Percentiles rank a stretch among this genome's conserved stretches.
Evolutionary conservation across 352 stramenopile species (phyloP).

Genomic region (Pythium rhizo-oryzae): DNA sequence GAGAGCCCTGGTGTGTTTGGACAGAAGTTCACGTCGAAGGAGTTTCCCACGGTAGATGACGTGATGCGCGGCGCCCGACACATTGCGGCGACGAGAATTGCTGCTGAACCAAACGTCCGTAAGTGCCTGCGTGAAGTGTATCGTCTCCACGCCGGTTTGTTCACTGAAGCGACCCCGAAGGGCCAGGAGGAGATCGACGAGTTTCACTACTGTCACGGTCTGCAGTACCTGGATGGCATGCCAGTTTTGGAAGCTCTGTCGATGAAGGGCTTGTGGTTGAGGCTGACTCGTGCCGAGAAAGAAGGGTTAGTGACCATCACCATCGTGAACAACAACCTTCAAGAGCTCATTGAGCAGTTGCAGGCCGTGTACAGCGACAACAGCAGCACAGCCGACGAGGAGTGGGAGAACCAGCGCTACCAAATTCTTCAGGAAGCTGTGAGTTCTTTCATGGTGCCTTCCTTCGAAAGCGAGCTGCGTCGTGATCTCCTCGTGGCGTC

Average conservation of each 20-base stretch:
- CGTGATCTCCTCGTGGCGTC: slow-evolving; percentile 74
- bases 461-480: slow-evolving; percentile 87
- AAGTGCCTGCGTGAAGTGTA: slow-evolving; percentile 87
- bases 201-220: slow-evolving; percentile 85
- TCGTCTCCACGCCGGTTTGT: slow-evolving; percentile 73
- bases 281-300: slow-evolving; percentile 79
- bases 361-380: slow-evolving; percentile 68
- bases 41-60: slow-evolving; percentile 86
- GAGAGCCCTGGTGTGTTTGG: slow-evolving; percentile 69
- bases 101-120: slow-evolving; percentile 82
- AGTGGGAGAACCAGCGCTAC: slow-evolving; percentile 86
- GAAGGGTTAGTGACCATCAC: slow-evolving; percentile 79
- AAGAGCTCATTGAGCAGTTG: slow-evolving; percentile 84
- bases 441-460: slow-evolving; percentile 81
- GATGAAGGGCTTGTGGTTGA: slow-evolving; percentile 76
- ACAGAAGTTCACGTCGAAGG: slow-evolving; percentile 81
- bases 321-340: slow-evolving; percentile 81
- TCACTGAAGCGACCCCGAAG: slow-evolving; percentile 78
- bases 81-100: slow-evolving; percentile 85
- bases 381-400: slow-evolving; percentile 64
- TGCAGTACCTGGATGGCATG: slow-evolving; percentile 89
- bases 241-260: slow-evolving; percentile 78
- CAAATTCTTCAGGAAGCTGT: slow-evolving; percentile 86
- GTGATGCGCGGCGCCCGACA: slow-evolving; percentile 90
- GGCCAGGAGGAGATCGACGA: slow-evolving; percentile 88